Evolutionary conservation across 1,139 yeast genomes (phyloP).

Genomic region (Pichia sp.): DNA sequence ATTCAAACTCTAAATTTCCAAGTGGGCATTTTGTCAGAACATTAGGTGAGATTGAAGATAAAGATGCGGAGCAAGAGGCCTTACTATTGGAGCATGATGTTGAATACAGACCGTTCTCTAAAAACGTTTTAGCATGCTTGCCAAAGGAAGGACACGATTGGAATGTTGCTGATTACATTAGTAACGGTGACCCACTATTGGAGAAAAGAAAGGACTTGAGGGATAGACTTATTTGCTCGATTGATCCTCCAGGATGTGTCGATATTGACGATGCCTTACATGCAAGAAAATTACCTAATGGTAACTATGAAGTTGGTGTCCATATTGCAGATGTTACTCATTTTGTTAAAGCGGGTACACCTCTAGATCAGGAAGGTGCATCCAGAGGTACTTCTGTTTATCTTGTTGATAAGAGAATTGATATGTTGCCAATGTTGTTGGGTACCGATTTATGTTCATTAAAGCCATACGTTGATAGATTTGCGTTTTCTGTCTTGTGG

Average conservation of each 20-base stretch:
- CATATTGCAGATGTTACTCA: constrained; percentile 99
- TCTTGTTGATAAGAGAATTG: constrained; percentile 97
- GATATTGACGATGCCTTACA: constrained; percentile 99
- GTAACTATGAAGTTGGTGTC: constrained; percentile 95
- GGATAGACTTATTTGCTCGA: constrained; percentile 85
- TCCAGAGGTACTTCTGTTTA: constrained; percentile 96
- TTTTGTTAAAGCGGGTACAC: constrained; percentile 88
- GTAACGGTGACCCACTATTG: constrained; percentile 57
- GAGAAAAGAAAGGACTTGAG: constrained; percentile 76
- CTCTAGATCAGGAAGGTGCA: constrained; percentile 94
- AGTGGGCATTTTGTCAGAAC: constrained; percentile 92
- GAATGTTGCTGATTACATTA: constrained; percentile 70
- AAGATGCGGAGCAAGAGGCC: constrained; percentile 96
- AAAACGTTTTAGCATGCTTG: constrained; percentile 84
- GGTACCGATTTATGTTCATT: constrained; percentile 96
- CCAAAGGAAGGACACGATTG: constrained; percentile 92
- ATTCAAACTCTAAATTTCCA: constrained; percentile 76
- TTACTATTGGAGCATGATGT: constrained; percentile 90
- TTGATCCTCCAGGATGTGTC: constrained; percentile 97
- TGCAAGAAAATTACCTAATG: constrained; percentile 79
- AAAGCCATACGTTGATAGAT: constrained; percentile 92
- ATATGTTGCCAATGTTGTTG: constrained; percentile 92
- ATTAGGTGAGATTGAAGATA: constrained; percentile 85
- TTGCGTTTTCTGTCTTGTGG: constrained; percentile 95
- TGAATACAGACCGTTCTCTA: constrained; percentile 92